Percentiles rank a stretch among this genome's conserved stretches.
These are phyloP conservation scores for Neophaeococcomyces aloes DNA, from an alignment of 2,329 filamentous ascomycete species.

Conservation along the genomic window DNA sequence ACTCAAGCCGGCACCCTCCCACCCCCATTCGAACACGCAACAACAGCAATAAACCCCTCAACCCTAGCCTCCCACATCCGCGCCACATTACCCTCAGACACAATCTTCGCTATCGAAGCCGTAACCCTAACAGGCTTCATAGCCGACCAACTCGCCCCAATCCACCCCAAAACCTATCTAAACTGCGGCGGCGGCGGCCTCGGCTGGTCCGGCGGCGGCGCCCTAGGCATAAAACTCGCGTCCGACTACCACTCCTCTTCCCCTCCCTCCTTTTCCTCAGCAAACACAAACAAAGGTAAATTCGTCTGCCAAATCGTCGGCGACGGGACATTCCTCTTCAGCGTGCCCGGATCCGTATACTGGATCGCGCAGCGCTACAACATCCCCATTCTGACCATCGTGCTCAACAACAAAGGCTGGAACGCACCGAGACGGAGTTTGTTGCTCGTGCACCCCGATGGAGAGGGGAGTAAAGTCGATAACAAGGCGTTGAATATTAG, in stretches of 20 bases:
- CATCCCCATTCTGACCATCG: conserved; percentile 56
- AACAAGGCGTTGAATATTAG: conserved; percentile 58
- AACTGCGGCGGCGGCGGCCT: conserved; percentile 74
- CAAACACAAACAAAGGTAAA: conserved; percentile 40
- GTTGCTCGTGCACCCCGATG: conserved; percentile 55
- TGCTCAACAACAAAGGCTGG: conserved; percentile 62
- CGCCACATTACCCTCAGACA: conserved; percentile 49
- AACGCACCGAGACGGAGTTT: conserved; percentile 54
- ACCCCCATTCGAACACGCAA: conserved; percentile 43
- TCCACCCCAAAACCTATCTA: conserved; percentile 61
- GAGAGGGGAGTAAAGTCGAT: conserved; percentile 49
- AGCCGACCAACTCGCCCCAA: conserved; percentile 59
- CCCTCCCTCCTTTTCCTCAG: not conserved
- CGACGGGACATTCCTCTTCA: conserved; percentile 58
- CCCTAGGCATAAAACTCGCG: conserved; percentile 66
- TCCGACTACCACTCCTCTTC: conserved; percentile 34
- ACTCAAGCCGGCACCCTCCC: conserved; percentile 46
- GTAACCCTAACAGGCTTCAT: conserved; percentile 62
- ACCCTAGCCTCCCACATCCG: conserved; percentile 49
- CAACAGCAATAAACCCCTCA: conserved; percentile 48
- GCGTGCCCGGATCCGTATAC: conserved; percentile 54
- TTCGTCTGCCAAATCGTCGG: conserved; percentile 57
- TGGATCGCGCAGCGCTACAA: conserved; percentile 58
- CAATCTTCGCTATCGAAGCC: conserved; percentile 67
- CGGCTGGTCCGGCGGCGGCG: conserved; percentile 68